Conservation (phyloP, 495 filamentous ascomycete genomes). For the Hyphodiscus hymeniophilus region DNA sequence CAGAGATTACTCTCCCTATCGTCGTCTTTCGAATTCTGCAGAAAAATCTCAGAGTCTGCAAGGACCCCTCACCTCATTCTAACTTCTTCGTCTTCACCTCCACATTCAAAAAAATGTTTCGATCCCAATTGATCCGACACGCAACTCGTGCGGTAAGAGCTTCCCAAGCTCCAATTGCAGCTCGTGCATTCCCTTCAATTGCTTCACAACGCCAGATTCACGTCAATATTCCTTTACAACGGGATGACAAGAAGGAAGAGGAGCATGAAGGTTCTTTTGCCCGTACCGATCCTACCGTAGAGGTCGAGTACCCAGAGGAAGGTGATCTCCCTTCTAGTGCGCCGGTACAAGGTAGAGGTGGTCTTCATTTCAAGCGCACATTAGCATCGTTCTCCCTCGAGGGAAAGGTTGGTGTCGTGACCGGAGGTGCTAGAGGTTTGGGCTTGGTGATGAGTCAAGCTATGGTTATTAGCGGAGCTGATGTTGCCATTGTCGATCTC, state of each 20-base stretch:
- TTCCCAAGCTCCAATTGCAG: not conserved
- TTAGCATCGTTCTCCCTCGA: slow-evolving; percentile 46
- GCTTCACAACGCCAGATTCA: slow-evolving; percentile 7
- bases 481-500: slow-evolving; percentile 87
- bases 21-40: not conserved
- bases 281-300: slow-evolving; percentile 68
- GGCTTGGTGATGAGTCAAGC: slow-evolving; percentile 84
- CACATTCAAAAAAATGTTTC: slow-evolving; percentile 17
- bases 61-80: not conserved
- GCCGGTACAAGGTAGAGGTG: slow-evolving; percentile 64
- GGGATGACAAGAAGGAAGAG: slow-evolving; percentile 12
- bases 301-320: slow-evolving; percentile 69
- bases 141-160: slow-evolving; percentile 12
- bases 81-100: not conserved
- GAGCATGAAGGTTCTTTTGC: slow-evolving; percentile 41
- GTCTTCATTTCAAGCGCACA: slow-evolving; percentile 62
- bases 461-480: slow-evolving; percentile 75
- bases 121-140: slow-evolving; percentile 18
- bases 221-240: slow-evolving; percentile 1
- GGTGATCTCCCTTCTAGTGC: slow-evolving; percentile 53
- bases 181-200: not conserved
- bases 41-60: too few species aligned
- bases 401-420: slow-evolving; percentile 45
- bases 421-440: slow-evolving; percentile 45
- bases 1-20: too few species aligned